Base-by-base conservation (phyloP, 768 basidiomycete genomes). In the Agaricus sinodeliciosus region DNA sequence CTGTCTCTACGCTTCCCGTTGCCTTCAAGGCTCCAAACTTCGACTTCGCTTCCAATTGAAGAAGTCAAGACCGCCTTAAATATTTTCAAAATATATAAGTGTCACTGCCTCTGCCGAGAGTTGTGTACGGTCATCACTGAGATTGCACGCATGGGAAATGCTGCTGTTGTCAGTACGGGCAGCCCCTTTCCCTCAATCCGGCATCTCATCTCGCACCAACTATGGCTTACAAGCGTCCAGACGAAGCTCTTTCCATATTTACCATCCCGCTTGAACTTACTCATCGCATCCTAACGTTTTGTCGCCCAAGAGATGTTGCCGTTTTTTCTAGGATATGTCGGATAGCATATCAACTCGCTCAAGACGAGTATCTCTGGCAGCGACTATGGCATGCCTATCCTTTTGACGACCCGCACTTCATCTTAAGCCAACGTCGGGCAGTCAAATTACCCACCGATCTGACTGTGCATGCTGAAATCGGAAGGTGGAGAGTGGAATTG, bases 331-430 rank as follows among this genome's bases (percentile, higher is more conserved):
- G 71, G 61, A 79, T 82, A 43, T 85, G 80, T 60, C 70, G 69
- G 18, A 59, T 67, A 7, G 76, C 81, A 13, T 69, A 68, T 58
- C 59, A 62, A 37, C 65, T 86, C 43, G 73, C 86, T 41, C 78
- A 68, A 26, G 81, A 85, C 66, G 75, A 77, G 43, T 78, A 80
- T 61, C 73, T 90, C 37, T 90, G 86, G 86, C 80, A 82, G 49
- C 69, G 77, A 48, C 69, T 88, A 48, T 87, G 84, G 65, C 75
- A 85, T 36, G 51, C 67, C 19, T 62, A 67, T 43, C 73, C 77
- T 5, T 88, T 87, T 63, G 88, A 90, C 61, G 79, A 85, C 59
- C 84, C 84, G n/a, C 71, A 79, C 13, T 52, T 62, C 39, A 61
- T 68, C n/a, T 37, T 45, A 45, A 57, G 59, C 46, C 56, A 28